phyloP scores from a whole-genome alignment of 2,329 filamentous ascomycete species.

The Cadophora gregata region DNA sequence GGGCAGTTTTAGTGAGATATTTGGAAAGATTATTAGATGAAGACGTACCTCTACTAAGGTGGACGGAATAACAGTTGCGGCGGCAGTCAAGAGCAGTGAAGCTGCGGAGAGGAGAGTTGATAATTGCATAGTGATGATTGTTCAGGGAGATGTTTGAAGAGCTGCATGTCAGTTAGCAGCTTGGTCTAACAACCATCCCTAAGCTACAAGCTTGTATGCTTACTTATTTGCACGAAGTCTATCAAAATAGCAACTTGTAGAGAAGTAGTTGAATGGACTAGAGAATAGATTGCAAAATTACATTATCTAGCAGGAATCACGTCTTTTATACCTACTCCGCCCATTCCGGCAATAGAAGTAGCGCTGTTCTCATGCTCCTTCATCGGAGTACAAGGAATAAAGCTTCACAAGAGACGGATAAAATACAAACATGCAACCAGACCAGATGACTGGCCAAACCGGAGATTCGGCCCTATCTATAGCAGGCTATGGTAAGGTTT shows the following conservation, averaged over 20 bases:
- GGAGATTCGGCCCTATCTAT: conserved; percentile 10
- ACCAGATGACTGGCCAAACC: background rate
- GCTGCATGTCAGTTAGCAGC: background rate
- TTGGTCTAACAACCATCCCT: too few species aligned
- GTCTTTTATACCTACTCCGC: background rate
- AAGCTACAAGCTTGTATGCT: too few species aligned
- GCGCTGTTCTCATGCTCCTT: background rate
- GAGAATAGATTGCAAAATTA: background rate
- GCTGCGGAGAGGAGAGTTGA: conserved; percentile 19
- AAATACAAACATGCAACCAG: background rate
- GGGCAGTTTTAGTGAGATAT: background rate
- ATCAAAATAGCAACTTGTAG: background rate
- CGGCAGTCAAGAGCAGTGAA: conserved; percentile 8
- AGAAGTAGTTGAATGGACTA: background rate
- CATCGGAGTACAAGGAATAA: background rate
- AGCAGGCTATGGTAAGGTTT: background rate
- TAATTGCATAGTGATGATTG: conserved; percentile 20
- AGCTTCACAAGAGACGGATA: background rate
- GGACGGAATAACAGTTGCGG: conserved; percentile 6
- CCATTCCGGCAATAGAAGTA: background rate
- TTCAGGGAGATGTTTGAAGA: background rate
- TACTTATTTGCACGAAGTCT: background rate
- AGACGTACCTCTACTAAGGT: background rate
- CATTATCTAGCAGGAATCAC: background rate
- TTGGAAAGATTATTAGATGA: background rate